Conservation (phyloP, 2,329 filamentous ascomycete genomes). For the Hypoxylon sp. region DNA sequence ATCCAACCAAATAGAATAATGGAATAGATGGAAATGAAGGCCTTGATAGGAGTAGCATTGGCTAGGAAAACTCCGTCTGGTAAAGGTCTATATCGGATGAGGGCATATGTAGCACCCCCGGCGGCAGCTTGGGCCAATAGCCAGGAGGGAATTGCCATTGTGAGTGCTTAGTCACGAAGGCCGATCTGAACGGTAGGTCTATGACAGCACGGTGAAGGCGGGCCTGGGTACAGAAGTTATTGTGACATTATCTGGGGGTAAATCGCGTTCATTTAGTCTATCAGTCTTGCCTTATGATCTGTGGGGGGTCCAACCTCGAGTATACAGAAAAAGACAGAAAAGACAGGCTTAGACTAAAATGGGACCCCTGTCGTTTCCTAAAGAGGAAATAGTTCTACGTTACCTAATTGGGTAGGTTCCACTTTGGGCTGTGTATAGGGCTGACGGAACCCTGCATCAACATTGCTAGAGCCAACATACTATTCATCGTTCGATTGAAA, state of each 20-base stretch:
- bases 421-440: conserved; percentile 21
- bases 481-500: conserved; percentile 19
- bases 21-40: conserved; percentile 10
- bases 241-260: conserved; percentile 13
- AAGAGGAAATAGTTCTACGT: conserved; percentile 6
- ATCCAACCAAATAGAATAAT: conserved; percentile 7
- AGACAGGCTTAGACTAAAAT: conserved; percentile 14
- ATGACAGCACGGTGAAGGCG: conserved; percentile 10
- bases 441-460: conserved; percentile 9
- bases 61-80: conserved; percentile 7
- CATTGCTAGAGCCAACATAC: conserved; percentile 10
- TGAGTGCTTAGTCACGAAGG: conserved; percentile 17
- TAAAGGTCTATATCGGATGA: conserved; percentile 18
- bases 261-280: conserved; percentile 19
- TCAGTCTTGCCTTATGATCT: conserved; percentile 8
- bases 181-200: conserved; percentile 9
- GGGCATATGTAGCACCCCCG: conserved; percentile 15
- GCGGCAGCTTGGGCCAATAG: conserved; percentile 18
- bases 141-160: conserved; percentile 19
- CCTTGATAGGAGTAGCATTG: conserved; percentile 2
- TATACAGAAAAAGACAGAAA: conserved; percentile 3
- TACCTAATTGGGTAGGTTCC: conserved; percentile 17
- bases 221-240: conserved; percentile 12
- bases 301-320: background rate
- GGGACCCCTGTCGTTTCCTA: conserved; percentile 9